Percentiles rank a stretch among this genome's conserved stretches.
Conservation (phyloP, 768 basidiomycete genomes). For the Podaxis sp. region DNA sequence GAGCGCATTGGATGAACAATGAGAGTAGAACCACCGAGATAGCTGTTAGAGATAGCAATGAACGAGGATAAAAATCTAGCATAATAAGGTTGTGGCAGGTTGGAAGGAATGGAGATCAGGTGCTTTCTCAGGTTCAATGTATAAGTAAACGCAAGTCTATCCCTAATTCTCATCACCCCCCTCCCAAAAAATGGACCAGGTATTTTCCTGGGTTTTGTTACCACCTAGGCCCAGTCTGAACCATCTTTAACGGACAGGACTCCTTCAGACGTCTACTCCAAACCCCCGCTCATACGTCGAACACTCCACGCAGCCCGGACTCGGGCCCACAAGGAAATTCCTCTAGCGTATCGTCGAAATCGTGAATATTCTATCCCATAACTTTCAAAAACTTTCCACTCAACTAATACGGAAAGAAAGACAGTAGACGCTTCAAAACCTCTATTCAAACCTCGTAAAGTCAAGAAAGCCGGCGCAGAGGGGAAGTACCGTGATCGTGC, state of each 20-base stretch:
- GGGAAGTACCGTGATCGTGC: constrained; percentile 73
- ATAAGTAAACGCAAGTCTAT: background rate
- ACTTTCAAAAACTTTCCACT: background rate
- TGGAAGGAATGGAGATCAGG: background rate
- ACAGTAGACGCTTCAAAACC: constrained; percentile 51
- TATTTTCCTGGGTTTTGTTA: constrained; percentile 12
- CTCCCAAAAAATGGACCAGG: constrained; percentile 32
- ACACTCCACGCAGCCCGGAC: constrained; percentile 16
- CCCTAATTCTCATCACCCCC: background rate
- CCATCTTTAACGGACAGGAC: constrained; percentile 35
- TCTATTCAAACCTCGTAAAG: constrained; percentile 78
- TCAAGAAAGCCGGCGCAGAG: constrained; percentile 52
- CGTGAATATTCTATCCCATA: background rate
- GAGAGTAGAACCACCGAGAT: background rate
- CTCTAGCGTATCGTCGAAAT: background rate
- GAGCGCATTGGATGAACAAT: constrained; percentile 15
- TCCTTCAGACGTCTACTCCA: constrained; percentile 56
- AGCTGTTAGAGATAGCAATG: background rate
- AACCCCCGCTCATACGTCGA: constrained; percentile 26
- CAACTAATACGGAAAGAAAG: constrained; percentile 34
- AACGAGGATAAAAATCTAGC: background rate
- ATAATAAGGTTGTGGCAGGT: background rate
- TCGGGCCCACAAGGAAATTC: background rate
- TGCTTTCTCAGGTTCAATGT: background rate
- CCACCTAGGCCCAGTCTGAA: background rate